phyloP scores from a whole-genome alignment of 306 rosid species.

The Prunus mume region DNA sequence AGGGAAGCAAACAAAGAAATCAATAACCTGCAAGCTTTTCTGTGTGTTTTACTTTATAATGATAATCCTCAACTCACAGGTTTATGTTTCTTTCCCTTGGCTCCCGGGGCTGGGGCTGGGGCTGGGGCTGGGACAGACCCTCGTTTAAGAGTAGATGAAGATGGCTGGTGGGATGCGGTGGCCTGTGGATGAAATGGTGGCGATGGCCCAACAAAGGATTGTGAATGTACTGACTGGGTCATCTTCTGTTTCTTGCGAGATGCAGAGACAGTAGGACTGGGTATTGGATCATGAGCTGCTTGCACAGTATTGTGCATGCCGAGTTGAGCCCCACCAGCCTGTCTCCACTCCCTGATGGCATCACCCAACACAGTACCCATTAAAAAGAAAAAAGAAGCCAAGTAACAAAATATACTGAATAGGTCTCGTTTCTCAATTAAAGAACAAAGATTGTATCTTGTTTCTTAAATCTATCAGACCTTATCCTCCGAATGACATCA shows the following conservation, averaged over 20 bases:
- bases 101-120: constrained; percentile 33
- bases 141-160: constrained; percentile 70
- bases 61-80: constrained; percentile 53
- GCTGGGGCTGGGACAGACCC: constrained; percentile 47
- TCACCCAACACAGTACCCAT: constrained; percentile 22
- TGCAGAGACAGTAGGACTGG: constrained; percentile 84
- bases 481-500: constrained; percentile 74
- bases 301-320: constrained; percentile 55
- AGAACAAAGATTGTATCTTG: constrained; percentile 9
- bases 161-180: constrained; percentile 75
- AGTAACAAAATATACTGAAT: background rate
- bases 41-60: constrained; percentile 3
- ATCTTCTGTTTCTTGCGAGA: constrained; percentile 86
- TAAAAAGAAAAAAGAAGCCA: constrained; percentile 22
- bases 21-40: background rate
- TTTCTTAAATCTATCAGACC: constrained; percentile 45
- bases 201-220: constrained; percentile 77
- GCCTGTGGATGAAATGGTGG: constrained; percentile 68
- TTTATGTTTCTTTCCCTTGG: constrained; percentile 83
- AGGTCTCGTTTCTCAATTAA: constrained; percentile 1
- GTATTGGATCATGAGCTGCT: constrained; percentile 67
- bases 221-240: constrained; percentile 59
- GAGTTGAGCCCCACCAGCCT: constrained; percentile 72
- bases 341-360: constrained; percentile 86
- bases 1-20: constrained; percentile 8